Conservation (phyloP, 306 rosid genomes). For the Neltuma alba region DNA sequence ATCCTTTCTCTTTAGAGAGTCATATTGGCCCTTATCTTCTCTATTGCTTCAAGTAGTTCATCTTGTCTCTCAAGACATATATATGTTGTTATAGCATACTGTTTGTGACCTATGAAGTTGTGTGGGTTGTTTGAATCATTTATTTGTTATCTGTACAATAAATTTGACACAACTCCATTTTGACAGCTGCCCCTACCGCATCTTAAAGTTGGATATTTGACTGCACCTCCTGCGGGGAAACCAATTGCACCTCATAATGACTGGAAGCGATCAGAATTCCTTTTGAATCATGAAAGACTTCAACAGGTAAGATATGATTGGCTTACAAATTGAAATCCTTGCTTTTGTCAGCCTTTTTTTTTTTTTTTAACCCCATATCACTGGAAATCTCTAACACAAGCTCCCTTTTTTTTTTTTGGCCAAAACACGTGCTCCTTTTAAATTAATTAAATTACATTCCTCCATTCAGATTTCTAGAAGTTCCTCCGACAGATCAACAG, state of each 20-base stretch:
- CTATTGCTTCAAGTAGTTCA: constrained; percentile 9
- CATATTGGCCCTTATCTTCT: constrained; percentile 25
- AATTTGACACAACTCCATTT: constrained; percentile 41
- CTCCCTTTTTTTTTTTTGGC: too few relatives aligned
- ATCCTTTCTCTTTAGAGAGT: constrained; percentile 18
- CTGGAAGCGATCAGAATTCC: constrained; percentile 90
- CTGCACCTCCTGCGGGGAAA: constrained; percentile 86
- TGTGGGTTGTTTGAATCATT: constrained; percentile 33
- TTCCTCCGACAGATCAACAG: constrained; percentile 58
- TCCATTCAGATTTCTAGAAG: constrained; percentile 58
- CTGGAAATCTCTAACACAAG: constrained; percentile 24
- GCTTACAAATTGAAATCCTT: constrained; percentile 25
- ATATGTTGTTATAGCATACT: not conserved
- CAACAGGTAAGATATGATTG: constrained; percentile 62
- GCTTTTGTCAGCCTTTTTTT: constrained; percentile 24
- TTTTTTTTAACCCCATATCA: constrained; percentile 19
- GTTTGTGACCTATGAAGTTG: constrained; percentile 17
- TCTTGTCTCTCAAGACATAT: constrained; percentile 30
- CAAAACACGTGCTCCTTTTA: constrained; percentile 30
- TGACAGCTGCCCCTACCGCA: constrained; percentile 91
- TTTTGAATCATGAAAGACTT: constrained; percentile 90
- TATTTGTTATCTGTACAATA: constrained; percentile 22
- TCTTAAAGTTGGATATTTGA: constrained; percentile 90
- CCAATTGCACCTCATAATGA: constrained; percentile 86
- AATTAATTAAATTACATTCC: constrained; percentile 16